Conservation (phyloP, 352 stramenopile genomes). For the Labyrinthula sp. region DNA sequence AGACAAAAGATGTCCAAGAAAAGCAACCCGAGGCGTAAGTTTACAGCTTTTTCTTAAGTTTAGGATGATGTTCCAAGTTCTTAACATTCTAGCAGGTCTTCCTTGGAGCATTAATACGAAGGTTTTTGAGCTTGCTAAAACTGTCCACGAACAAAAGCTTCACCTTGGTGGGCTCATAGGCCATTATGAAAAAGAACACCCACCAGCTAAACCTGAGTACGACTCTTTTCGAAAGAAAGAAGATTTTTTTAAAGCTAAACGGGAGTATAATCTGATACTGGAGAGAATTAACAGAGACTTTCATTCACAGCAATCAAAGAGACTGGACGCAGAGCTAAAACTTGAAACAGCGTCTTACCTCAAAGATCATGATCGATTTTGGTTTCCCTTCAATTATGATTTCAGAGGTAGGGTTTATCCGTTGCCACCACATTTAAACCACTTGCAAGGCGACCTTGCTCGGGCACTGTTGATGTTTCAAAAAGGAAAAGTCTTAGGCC, state of each 20-base stretch:
- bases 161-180: conserved; percentile 73
- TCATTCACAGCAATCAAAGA: conserved; percentile 68
- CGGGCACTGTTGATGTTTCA: conserved; percentile 81
- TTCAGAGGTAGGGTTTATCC: conserved; percentile 94
- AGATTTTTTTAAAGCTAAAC: not conserved
- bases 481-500: conserved; percentile 72
- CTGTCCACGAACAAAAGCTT: conserved; percentile 66
- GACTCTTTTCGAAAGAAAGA: not conserved
- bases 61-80: conserved; percentile 52
- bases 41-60: conserved; percentile 2
- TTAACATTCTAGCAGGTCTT: conserved; percentile 72
- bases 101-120: conserved; percentile 71
- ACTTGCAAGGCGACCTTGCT: conserved; percentile 93
- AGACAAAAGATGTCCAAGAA: not conserved
- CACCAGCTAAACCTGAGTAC: not conserved
- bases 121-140: conserved; percentile 64
- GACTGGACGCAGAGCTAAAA: conserved; percentile 81
- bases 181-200: conserved; percentile 11
- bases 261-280: conserved; percentile 29
- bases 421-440: conserved; percentile 92
- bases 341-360: conserved; percentile 82
- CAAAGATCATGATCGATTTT: conserved; percentile 80
- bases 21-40: not conserved
- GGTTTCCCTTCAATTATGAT: conserved; percentile 98
- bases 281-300: no score